Evolutionary conservation across 306 rosid species (phyloP).

Genomic region (Cicer judaicum): DNA sequence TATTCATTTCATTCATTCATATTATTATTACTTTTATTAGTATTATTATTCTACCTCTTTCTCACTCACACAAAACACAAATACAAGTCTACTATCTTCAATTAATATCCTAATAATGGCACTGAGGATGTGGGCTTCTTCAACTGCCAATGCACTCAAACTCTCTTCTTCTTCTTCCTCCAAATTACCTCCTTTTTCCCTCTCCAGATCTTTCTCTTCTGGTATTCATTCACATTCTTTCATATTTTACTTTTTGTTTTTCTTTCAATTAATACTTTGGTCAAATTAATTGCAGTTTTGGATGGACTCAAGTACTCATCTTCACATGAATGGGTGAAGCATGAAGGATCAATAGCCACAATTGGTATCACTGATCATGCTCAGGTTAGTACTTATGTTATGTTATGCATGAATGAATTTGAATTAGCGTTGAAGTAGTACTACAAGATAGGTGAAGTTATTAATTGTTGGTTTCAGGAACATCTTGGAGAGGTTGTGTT

Average conservation of each 20-base stretch:
- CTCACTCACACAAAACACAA: neutral
- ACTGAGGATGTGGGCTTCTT: slow-evolving; percentile 95
- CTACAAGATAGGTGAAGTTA: neutral
- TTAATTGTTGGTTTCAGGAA: slow-evolving; percentile 54
- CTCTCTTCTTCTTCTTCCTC: slow-evolving; percentile 59
- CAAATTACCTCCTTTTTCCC: slow-evolving; percentile 65
- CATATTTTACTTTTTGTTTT: neutral
- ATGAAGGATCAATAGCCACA: slow-evolving; percentile 87
- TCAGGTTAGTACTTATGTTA: slow-evolving; percentile 55
- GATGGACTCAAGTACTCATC: slow-evolving; percentile 92
- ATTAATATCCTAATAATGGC: slow-evolving; percentile 57
- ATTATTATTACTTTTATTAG: neutral
- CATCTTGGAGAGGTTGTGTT: slow-evolving; percentile 98
- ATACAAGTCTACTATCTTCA: neutral
- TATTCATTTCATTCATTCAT: neutral
- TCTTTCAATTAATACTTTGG: neutral
- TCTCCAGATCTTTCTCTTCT: slow-evolving; percentile 81
- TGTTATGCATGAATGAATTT: neutral
- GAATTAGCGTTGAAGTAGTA: neutral
- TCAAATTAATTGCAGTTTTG: slow-evolving; percentile 59
- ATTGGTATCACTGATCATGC: slow-evolving; percentile 94
- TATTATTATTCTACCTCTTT: neutral
- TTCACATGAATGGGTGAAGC: slow-evolving; percentile 99
- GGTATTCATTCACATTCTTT: slow-evolving; percentile 50
- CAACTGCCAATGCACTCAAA: slow-evolving; percentile 88